Evolutionary conservation across 2,329 filamentous ascomycete genomes (phyloP).

Genomic region (Epichloe typhina): DNA sequence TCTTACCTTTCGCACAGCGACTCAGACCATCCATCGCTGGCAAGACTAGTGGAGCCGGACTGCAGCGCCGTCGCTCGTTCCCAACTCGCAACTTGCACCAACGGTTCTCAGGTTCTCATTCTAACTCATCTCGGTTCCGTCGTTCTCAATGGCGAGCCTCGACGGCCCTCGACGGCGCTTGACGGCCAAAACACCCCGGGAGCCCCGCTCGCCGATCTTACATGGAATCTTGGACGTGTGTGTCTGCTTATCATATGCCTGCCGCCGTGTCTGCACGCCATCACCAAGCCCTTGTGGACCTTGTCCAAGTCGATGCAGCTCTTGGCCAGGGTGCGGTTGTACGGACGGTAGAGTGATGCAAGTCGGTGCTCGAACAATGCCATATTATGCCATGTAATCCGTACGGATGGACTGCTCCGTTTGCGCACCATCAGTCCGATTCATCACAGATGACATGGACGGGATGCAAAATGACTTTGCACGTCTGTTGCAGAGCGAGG

Average conservation of each 20-base stretch:
- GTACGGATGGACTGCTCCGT: too few relatives aligned
- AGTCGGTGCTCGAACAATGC: not conserved
- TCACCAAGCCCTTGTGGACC: not conserved
- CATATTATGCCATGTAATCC: too few relatives aligned
- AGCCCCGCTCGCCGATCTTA: conserved; percentile 2
- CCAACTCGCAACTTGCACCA: not conserved
- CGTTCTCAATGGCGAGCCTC: not conserved
- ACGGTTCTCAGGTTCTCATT: too few relatives aligned
- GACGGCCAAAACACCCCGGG: conserved; percentile 1
- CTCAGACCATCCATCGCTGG: not conserved
- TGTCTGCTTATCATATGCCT: not conserved
- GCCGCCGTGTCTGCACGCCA: conserved; percentile 4
- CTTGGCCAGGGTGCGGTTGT: not conserved
- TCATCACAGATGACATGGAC: too few relatives aligned
- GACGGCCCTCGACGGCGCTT: too few relatives aligned
- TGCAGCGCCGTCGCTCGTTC: not conserved
- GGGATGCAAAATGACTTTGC: too few relatives aligned
- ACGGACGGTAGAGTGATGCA: not conserved
- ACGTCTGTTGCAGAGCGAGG: too few relatives aligned
- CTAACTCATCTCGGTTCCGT: too few relatives aligned
- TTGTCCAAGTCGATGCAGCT: not conserved
- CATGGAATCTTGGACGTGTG: not conserved
- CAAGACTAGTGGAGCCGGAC: not conserved
- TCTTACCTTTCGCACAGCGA: not conserved
- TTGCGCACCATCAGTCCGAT: too few relatives aligned